Evolutionary conservation across 1,284 basidiomycete species (phyloP).

Genomic region (Pseudozyma hubeiensis): DNA sequence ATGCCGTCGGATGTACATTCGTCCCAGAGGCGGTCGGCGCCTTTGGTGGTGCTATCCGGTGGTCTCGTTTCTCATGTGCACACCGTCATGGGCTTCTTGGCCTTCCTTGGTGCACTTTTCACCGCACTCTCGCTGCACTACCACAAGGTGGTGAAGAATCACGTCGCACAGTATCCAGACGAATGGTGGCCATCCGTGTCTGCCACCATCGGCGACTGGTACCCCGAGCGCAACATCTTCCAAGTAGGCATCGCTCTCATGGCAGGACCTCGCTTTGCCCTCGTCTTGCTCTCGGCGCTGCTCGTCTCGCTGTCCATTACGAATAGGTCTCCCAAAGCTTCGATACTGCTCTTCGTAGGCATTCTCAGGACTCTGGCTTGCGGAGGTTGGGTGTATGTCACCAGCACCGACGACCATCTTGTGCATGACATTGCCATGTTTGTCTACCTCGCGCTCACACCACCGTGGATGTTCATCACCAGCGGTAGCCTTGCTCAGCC

Average conservation of each 20-base stretch:
- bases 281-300: conserved; percentile 78
- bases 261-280: conserved; percentile 79
- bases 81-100: conserved; percentile 77
- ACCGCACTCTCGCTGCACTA: conserved; percentile 81
- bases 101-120: conserved; percentile 79
- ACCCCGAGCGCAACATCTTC: conserved; percentile 86
- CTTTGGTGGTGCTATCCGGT: conserved; percentile 53
- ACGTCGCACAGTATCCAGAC: conserved; percentile 81
- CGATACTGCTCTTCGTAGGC: conserved; percentile 75
- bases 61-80: conserved; percentile 72
- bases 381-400: conserved; percentile 93
- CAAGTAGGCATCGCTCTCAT: conserved; percentile 87
- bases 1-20: conserved; percentile 48
- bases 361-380: conserved; percentile 83
- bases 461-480: conserved; percentile 77
- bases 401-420: conserved; percentile 81
- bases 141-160: conserved; percentile 88
- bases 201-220: conserved; percentile 88
- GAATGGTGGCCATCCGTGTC: conserved; percentile 95
- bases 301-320: conserved; percentile 55
- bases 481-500: conserved; percentile 51
- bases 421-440: conserved; percentile 91
- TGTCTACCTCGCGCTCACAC: conserved; percentile 69
- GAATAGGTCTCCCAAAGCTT: conserved; percentile 26
- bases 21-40: conserved; percentile 21